Evolutionary conservation across 108 stramenopile species (phyloP), one percentile per base, ranked within the genome.

Genomic region (Mediolabrus comicus): DNA sequence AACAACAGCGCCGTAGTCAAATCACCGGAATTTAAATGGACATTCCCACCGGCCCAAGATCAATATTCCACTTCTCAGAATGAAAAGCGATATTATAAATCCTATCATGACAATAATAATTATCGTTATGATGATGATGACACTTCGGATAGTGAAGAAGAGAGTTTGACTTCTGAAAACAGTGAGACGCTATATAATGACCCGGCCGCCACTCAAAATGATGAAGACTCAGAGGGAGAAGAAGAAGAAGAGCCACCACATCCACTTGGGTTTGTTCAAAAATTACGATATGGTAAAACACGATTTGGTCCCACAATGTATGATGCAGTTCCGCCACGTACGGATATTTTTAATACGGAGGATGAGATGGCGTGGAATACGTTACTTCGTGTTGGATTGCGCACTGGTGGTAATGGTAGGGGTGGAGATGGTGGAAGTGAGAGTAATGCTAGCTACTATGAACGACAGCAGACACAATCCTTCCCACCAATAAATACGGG

Each of bases 171-270:
- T n/a, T n/a, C 0, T 2, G 49, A 41, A 13, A 55, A 68, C 22
- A 26, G 6, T 28, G 53, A 14, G 3, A 22, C 1, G 29, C 28
- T 9, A 30, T n/a, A 57, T 36, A 34, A 62, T 22, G 7, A 34
- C 19, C 34, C 13, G 3, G n/a, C 53, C 3, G 10, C 3, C 31
- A 56, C 53, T 46, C 30, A 58, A 32, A 34, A 43, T 36, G 65
- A 59, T 25, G 34, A 28, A 30, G 75, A 66, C 43, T 34, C 41
- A 1, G 59, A 69, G 39, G 58, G 31, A 22, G 52, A 71, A 9
- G 71, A 62, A 2, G 67, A 69, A 7, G 77, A 79, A 11, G 90
- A 88, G 62, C 83, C 82, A 10, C 82, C 86, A 0, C 90, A 91
- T 84, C 90, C 90, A 2, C 30, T 91, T 4, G 90, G 90, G 22